These are phyloP conservation scores for Carpinus fangiana DNA, from an alignment of 306 rosid species.

Conservation along the genomic window DNA sequence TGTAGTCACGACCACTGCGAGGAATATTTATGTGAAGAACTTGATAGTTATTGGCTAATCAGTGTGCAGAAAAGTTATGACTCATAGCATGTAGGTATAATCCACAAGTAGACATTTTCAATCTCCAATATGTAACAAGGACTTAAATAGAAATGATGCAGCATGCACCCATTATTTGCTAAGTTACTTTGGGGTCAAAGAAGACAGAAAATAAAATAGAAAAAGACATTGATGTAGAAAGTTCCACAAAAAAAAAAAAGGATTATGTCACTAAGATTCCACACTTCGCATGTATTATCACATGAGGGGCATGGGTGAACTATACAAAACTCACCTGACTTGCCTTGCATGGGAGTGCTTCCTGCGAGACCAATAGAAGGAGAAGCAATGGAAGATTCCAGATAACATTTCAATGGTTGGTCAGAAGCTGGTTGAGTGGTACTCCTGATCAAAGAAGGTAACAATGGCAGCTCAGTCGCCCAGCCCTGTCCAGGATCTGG, in stretches of 20 bases:
- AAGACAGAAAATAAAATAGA: too few relatives aligned
- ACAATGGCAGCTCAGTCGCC: constrained; percentile 5
- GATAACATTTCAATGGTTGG: neutral
- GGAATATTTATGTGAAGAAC: too few relatives aligned
- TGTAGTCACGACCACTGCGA: too few relatives aligned
- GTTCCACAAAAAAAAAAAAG: too few relatives aligned
- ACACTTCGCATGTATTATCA: neutral
- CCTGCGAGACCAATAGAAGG: neutral
- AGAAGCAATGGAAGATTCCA: neutral
- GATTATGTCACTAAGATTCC: neutral
- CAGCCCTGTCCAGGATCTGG: constrained; percentile 9
- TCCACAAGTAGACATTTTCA: neutral
- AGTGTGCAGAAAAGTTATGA: too few relatives aligned
- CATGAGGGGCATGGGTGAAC: neutral
- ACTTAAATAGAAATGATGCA: neutral
- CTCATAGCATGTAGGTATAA: too few relatives aligned
- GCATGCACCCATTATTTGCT: neutral
- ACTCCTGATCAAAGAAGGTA: neutral
- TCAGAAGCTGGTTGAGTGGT: constrained; percentile 1
- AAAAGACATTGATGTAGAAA: neutral
- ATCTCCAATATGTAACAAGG: neutral
- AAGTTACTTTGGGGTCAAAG: neutral
- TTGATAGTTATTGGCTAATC: too few relatives aligned
- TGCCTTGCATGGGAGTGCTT: constrained; percentile 6
- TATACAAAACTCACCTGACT: constrained; percentile 19